A percentile compares a stretch with the other conserved stretches of the same genome.
Evolutionary conservation across 2,329 filamentous ascomycete species (phyloP).

Genomic region (Penicillium sp.): DNA sequence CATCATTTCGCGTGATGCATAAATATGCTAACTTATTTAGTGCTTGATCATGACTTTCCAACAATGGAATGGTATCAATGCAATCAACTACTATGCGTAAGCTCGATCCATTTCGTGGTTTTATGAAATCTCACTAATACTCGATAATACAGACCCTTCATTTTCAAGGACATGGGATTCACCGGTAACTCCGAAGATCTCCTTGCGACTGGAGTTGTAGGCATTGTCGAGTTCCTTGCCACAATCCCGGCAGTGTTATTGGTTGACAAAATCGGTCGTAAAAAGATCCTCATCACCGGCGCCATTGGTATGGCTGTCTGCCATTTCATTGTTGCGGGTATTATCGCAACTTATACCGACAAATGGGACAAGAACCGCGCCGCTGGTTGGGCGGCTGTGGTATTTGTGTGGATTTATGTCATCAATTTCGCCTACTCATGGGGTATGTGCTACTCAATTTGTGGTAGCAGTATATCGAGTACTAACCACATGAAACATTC

Average conservation of each 20-base stretch:
- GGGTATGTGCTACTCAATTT: slow-evolving; percentile 45
- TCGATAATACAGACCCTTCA: not conserved
- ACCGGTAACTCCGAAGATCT: slow-evolving; percentile 27
- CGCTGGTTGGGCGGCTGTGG: slow-evolving; percentile 67
- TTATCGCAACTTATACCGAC: slow-evolving; percentile 62
- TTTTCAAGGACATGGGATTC: slow-evolving; percentile 27
- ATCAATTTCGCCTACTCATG: slow-evolving; percentile 71
- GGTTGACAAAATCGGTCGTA: slow-evolving; percentile 35
- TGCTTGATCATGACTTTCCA: slow-evolving; percentile 12
- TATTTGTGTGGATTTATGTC: slow-evolving; percentile 64
- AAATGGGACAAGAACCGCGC: slow-evolving; percentile 57
- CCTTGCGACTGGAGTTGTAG: slow-evolving; percentile 32
- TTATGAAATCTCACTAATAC: not conserved
- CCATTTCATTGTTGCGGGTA: slow-evolving; percentile 68
- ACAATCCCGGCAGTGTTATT: slow-evolving; percentile 35
- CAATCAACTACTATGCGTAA: slow-evolving; percentile 14
- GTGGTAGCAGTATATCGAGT: not conserved
- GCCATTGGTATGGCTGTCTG: slow-evolving; percentile 68
- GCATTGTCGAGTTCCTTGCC: slow-evolving; percentile 28
- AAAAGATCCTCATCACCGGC: slow-evolving; percentile 39
- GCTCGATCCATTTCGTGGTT: not conserved
- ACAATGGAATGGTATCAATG: slow-evolving; percentile 16
- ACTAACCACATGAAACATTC: not conserved
- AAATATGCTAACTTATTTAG: not conserved
- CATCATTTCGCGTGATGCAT: not conserved